Percentiles rank a stretch among this genome's conserved stretches.
Conservation (phyloP, 2,329 filamentous ascomycete genomes). For the Massarina eburnea region DNA sequence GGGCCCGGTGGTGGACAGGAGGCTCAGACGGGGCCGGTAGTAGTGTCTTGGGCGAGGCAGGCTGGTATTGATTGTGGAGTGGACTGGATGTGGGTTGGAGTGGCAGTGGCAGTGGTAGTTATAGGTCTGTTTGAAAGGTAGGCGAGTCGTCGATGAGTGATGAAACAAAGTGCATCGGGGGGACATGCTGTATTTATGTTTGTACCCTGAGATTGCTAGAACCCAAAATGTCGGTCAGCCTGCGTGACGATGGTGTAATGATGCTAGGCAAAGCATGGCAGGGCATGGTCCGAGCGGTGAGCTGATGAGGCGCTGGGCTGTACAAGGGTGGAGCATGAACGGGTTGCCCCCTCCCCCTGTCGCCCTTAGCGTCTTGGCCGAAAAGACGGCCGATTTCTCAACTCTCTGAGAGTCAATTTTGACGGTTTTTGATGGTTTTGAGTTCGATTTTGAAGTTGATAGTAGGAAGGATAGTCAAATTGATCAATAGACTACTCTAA, state of each 20-base stretch:
- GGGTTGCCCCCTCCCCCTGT: too few relatives aligned
- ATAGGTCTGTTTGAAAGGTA: conserved; percentile 4
- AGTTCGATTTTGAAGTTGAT: too few relatives aligned
- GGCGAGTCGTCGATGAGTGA: conserved; percentile 24
- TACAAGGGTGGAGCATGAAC: too few relatives aligned
- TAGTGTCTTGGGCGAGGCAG: background rate
- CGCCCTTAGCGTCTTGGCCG: too few relatives aligned
- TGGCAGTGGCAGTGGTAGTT: conserved; percentile 13
- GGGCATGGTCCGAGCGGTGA: conserved; percentile 43
- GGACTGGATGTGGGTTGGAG: conserved; percentile 12
- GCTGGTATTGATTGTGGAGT: conserved; percentile 1
- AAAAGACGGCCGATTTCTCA: too few relatives aligned
- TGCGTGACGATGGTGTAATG: conserved; percentile 46
- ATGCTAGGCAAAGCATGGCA: conserved; percentile 37
- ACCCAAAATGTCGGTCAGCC: conserved; percentile 44
- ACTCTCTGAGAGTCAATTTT: too few relatives aligned
- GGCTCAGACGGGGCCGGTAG: background rate
- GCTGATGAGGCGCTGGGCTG: conserved; percentile 43
- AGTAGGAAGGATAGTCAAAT: too few relatives aligned
- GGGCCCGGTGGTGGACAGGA: background rate
- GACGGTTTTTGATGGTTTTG: too few relatives aligned
- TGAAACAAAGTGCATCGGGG: conserved; percentile 38
- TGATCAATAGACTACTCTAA: too few relatives aligned
- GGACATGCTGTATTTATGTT: conserved; percentile 43
- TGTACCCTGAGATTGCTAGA: conserved; percentile 37